A percentile compares a stretch with the other conserved stretches of the same genome.
These are phyloP conservation scores for Scorias spongiosa DNA, from an alignment of 2,329 filamentous ascomycete species.

Conservation along the genomic window DNA sequence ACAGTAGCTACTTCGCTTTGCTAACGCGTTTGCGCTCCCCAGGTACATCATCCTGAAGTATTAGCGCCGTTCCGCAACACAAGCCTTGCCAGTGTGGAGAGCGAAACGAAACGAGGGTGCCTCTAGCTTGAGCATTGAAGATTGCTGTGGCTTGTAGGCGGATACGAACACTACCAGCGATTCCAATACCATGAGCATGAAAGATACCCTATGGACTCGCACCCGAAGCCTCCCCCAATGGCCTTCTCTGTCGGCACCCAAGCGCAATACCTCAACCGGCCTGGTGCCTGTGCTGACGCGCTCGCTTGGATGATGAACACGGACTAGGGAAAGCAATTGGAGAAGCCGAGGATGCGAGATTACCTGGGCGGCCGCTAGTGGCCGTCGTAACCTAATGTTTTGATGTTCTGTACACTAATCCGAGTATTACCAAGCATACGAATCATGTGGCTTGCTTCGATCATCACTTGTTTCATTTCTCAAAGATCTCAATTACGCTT, in stretches of 20 bases:
- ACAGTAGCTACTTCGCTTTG: no score
- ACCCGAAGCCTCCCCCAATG: background rate
- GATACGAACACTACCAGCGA: background rate
- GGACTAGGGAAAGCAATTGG: background rate
- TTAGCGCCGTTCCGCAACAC: slow-evolving; percentile 30
- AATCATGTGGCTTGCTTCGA: background rate
- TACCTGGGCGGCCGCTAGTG: background rate
- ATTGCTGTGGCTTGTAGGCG: background rate
- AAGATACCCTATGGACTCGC: background rate
- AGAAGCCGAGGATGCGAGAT: background rate
- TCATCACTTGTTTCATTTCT: background rate
- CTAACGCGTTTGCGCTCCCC: slow-evolving; percentile 2
- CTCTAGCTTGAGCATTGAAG: background rate
- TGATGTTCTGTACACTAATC: background rate
- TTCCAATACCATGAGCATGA: background rate
- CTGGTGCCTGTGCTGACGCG: background rate
- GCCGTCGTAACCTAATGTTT: background rate
- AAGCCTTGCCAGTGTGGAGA: no score
- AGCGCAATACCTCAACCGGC: background rate
- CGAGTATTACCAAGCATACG: background rate
- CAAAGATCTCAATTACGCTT: no score
- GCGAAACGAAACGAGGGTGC: background rate
- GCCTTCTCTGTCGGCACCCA: background rate
- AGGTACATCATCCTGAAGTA: slow-evolving; percentile 83
- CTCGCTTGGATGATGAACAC: background rate